Conservation (phyloP, 768 basidiomycete species). For the Suillus tomentosus region DNA sequence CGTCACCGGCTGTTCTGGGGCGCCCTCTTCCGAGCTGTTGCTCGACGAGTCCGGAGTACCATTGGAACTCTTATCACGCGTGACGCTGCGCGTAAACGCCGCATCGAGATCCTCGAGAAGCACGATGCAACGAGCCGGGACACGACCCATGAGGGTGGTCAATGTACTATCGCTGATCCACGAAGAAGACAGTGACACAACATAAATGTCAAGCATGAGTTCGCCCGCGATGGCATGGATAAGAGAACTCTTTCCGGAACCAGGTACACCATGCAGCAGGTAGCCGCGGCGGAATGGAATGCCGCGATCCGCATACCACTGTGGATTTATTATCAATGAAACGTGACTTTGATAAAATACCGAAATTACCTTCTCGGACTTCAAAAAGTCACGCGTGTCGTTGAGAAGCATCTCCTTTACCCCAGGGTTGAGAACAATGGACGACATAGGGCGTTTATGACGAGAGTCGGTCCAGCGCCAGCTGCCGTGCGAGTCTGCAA, state of each 20-base stretch:
- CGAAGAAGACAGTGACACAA: conserved; percentile 81
- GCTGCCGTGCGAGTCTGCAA: conserved; percentile 83
- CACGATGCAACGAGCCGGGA: conserved; percentile 83
- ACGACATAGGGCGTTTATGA: conserved; percentile 86
- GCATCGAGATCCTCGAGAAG: conserved; percentile 91
- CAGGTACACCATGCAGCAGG: conserved; percentile 81
- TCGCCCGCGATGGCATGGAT: conserved; percentile 89
- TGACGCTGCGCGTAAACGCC: conserved; percentile 77
- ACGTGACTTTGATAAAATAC: conserved; percentile 10
- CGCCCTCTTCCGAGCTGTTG: conserved; percentile 36
- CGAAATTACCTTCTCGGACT: conserved; percentile 68
- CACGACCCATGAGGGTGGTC: conserved; percentile 83
- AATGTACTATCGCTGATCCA: conserved; percentile 90
- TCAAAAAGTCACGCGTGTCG: conserved; percentile 82
- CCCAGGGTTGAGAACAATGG: conserved; percentile 85
- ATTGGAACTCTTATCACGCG: conserved; percentile 58
- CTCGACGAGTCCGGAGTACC: conserved; percentile 43
- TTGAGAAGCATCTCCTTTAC: conserved; percentile 88
- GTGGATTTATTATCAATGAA: conserved; percentile 12
- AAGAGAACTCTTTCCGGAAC: conserved; percentile 83
- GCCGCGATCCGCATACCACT: conserved; percentile 94
- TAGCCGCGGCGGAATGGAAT: conserved; percentile 91
- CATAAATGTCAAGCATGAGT: conserved; percentile 89
- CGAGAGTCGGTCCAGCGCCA: conserved; percentile 90
- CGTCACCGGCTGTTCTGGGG: conserved; percentile 31